Evolutionary conservation across 2,329 filamentous ascomycete species (phyloP).

Genomic region (Pseudogymnoascus sp.): DNA sequence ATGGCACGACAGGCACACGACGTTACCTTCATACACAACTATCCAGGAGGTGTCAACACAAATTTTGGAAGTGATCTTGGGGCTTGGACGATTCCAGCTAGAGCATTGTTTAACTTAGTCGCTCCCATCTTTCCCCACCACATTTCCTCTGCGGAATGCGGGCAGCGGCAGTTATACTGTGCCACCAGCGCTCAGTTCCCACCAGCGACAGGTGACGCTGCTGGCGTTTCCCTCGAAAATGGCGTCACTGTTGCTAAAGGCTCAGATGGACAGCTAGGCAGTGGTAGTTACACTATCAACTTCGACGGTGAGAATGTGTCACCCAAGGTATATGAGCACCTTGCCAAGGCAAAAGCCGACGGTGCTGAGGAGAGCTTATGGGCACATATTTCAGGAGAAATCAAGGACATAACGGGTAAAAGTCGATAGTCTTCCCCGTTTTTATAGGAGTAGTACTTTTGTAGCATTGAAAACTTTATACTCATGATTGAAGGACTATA

Average conservation of each 20-base stretch:
- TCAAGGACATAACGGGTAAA: background rate
- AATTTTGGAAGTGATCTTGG: slow-evolving; percentile 32
- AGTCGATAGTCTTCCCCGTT: background rate
- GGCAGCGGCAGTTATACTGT: slow-evolving; percentile 37
- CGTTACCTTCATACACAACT: slow-evolving; percentile 41
- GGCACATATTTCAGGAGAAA: background rate
- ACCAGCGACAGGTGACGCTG: slow-evolving; percentile 9
- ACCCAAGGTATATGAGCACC: background rate
- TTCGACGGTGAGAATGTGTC: background rate
- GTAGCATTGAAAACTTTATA: background rate
- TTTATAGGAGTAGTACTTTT: background rate
- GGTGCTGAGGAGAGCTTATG: background rate
- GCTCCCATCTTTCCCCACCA: slow-evolving; percentile 12
- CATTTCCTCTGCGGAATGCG: slow-evolving; percentile 30
- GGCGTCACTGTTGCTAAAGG: slow-evolving; percentile 18
- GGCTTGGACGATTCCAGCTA: slow-evolving; percentile 23
- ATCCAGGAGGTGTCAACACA: slow-evolving; percentile 39
- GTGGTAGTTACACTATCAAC: slow-evolving; percentile 18
- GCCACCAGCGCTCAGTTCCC: slow-evolving; percentile 31
- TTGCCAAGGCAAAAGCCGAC: background rate
- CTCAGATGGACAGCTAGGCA: slow-evolving; percentile 25
- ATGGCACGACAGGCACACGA: slow-evolving; percentile 37
- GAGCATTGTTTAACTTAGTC: background rate
- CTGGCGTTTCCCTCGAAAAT: slow-evolving; percentile 9
- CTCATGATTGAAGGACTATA: no score